Evolutionary conservation across 2,329 filamentous ascomycete species (phyloP).

Genomic region (Cryphonectria naterciae): DNA sequence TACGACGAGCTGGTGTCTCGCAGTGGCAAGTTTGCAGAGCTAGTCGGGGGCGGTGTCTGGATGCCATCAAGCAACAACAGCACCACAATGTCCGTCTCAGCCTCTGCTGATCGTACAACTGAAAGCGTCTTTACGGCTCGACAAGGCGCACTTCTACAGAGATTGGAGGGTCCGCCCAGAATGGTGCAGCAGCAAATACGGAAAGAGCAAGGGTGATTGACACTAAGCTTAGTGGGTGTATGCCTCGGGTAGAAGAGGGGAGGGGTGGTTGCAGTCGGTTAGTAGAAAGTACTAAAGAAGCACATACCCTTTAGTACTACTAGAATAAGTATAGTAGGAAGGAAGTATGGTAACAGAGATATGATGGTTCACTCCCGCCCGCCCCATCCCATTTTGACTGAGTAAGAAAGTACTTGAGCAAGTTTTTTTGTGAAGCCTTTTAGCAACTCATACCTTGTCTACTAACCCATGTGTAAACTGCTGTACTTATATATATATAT

Average conservation of each 20-base stretch:
- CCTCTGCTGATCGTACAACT: background rate
- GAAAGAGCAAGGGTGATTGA: background rate
- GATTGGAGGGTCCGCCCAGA: slow-evolving; percentile 5
- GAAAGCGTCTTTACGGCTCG: slow-evolving; percentile 10
- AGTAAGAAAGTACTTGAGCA: too few species aligned
- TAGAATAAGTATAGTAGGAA: too few species aligned
- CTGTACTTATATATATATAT: too few species aligned
- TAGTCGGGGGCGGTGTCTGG: slow-evolving; percentile 45
- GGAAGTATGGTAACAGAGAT: too few species aligned
- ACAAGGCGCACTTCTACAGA: slow-evolving; percentile 12
- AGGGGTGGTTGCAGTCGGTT: too few species aligned
- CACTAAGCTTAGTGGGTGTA: background rate
- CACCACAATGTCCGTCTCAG: background rate
- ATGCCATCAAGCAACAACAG: slow-evolving; percentile 13
- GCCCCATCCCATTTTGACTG: too few species aligned
- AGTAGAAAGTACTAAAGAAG: too few species aligned
- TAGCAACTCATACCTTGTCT: too few species aligned
- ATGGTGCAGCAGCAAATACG: background rate
- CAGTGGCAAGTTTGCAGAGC: slow-evolving; percentile 51
- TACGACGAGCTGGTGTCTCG: slow-evolving; percentile 63
- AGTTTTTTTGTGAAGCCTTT: too few species aligned
- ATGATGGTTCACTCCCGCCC: too few species aligned
- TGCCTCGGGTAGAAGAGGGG: background rate
- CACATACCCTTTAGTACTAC: too few species aligned
- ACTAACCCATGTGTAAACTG: too few species aligned